Conservation (phyloP, 2,329 filamentous ascomycete species). For the Aspergillus japonicus region DNA sequence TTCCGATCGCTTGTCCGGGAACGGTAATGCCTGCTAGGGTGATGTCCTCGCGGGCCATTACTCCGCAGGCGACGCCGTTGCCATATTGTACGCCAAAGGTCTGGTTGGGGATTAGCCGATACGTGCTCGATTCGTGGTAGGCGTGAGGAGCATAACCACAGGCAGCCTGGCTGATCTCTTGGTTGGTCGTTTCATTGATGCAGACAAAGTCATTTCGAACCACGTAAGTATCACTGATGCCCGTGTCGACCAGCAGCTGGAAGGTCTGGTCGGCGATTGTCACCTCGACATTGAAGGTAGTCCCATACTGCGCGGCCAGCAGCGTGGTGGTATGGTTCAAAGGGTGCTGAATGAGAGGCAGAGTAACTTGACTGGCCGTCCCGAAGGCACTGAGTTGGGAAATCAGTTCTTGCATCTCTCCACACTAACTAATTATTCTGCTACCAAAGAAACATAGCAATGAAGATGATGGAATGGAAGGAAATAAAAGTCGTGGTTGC, state of each 20-base stretch:
- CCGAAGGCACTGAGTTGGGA: too few species aligned
- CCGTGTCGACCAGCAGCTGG: constrained; percentile 38
- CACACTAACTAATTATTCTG: too few species aligned
- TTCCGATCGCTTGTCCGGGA: constrained; percentile 45
- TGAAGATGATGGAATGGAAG: too few species aligned
- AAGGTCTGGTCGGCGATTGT: too few species aligned
- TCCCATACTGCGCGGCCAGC: too few species aligned
- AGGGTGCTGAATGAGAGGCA: too few species aligned
- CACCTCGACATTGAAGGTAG: too few species aligned
- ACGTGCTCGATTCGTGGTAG: constrained; percentile 18
- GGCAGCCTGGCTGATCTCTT: not conserved
- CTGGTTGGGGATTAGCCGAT: constrained; percentile 20
- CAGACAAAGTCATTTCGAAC: constrained; percentile 37
- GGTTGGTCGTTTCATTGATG: constrained; percentile 20
- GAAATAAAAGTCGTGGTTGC: too few species aligned
- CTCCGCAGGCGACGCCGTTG: constrained; percentile 23
- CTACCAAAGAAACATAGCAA: too few species aligned
- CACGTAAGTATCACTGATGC: constrained; percentile 51
- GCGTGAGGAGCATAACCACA: constrained; percentile 28
- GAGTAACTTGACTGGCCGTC: too few species aligned
- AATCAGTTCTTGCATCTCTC: too few species aligned
- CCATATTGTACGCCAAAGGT: constrained; percentile 26
- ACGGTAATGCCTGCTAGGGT: constrained; percentile 25
- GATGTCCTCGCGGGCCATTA: constrained; percentile 25
- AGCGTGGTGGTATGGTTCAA: too few species aligned